Conservation (phyloP, 148 eudicot genomes). For the Rhododendron williamsianum region DNA sequence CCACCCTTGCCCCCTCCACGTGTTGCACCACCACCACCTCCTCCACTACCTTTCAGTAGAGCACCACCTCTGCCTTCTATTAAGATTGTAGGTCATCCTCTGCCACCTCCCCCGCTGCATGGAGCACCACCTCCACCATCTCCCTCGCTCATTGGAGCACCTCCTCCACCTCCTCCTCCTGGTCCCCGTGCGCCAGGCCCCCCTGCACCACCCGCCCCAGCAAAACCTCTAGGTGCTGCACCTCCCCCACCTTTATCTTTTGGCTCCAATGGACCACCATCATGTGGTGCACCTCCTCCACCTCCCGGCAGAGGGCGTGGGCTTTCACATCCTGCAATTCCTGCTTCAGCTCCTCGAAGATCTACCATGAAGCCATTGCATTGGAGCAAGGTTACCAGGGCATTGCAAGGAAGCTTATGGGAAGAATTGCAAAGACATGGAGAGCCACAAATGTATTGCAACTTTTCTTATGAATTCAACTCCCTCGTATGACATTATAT, state of each 20-base stretch:
- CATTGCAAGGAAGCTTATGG: conserved; percentile 91
- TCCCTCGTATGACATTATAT: background rate
- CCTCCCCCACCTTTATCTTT: conserved; percentile 50
- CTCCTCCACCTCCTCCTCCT: conserved; percentile 69
- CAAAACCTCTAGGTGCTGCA: conserved; percentile 60
- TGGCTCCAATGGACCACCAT: conserved; percentile 8
- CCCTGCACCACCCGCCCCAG: conserved; percentile 53
- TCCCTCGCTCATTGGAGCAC: conserved; percentile 35
- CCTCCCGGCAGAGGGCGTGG: conserved; percentile 81
- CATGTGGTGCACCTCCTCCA: conserved; percentile 39
- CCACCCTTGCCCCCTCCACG: background rate
- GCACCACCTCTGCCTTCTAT: conserved; percentile 40
- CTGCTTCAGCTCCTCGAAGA: conserved; percentile 44
- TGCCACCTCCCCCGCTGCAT: conserved; percentile 36
- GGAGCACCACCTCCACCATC: conserved; percentile 39
- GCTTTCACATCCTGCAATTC: conserved; percentile 42
- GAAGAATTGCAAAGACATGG: conserved; percentile 86
- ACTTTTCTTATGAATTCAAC: conserved; percentile 25
- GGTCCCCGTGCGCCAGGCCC: conserved; percentile 40
- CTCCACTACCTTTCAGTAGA: conserved; percentile 14
- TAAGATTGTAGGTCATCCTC: conserved; percentile 30
- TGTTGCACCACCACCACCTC: conserved; percentile 25
- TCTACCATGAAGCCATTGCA: conserved; percentile 79
- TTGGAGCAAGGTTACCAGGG: conserved; percentile 98
- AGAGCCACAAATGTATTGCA: conserved; percentile 64